Evolutionary conservation across 2,329 filamentous ascomycete genomes (phyloP).

Genomic region (Talaromyces sp.): DNA sequence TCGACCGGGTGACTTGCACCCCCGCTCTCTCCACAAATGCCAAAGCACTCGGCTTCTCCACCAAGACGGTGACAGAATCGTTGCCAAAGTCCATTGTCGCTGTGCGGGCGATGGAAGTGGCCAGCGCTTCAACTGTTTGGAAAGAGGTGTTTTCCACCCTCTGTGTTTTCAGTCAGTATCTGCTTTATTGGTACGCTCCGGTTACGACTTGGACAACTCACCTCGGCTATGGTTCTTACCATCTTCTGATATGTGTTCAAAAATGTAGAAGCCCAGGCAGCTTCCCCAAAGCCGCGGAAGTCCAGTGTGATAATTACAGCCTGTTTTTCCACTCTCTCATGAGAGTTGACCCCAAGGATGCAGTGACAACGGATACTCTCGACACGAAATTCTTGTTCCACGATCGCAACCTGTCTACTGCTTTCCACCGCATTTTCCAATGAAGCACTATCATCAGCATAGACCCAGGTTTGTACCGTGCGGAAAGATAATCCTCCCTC

Average conservation of each 20-base stretch:
- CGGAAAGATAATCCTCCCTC: slow-evolving; percentile 42
- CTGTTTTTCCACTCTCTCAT: slow-evolving; percentile 51
- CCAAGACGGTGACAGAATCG: slow-evolving; percentile 45
- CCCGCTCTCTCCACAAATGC: slow-evolving; percentile 48
- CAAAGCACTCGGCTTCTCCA: slow-evolving; percentile 51
- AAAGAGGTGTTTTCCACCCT: slow-evolving; percentile 47
- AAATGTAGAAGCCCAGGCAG: slow-evolving; percentile 32
- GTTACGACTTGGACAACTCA: slow-evolving; percentile 22
- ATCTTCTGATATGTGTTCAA: slow-evolving; percentile 39
- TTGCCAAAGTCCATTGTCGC: slow-evolving; percentile 45
- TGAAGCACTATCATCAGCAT: slow-evolving; percentile 24
- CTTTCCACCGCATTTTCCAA: slow-evolving; percentile 24
- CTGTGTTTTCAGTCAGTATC: slow-evolving; percentile 25
- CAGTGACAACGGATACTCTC: slow-evolving; percentile 44
- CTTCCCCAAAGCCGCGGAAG: slow-evolving; percentile 33
- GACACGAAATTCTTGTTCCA: slow-evolving; percentile 41
- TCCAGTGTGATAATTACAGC: slow-evolving; percentile 42
- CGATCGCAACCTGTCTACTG: slow-evolving; percentile 26
- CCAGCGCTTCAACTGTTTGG: slow-evolving; percentile 51
- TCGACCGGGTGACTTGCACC: slow-evolving; percentile 48
- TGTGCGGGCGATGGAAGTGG: slow-evolving; percentile 46
- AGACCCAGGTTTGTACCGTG: slow-evolving; percentile 33
- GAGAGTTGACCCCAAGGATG: slow-evolving; percentile 52
- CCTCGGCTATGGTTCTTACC: slow-evolving; percentile 39
- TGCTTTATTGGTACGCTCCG: neutral